Conservation (phyloP, 176 grass and related monocot genomes). For the Dendrocalamus sinicus region DNA sequence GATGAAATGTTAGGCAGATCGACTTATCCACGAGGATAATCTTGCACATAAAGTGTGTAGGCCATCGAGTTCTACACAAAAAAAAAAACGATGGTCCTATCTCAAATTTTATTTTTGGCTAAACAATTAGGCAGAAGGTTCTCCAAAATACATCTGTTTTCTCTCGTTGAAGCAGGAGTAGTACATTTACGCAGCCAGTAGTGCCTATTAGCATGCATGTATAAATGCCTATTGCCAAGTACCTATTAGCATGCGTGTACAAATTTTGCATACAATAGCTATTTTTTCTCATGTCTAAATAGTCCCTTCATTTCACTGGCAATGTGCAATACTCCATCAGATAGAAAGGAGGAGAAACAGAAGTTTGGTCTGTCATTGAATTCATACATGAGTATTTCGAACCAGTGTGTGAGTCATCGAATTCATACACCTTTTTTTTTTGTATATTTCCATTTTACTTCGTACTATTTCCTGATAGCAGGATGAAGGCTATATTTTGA, state of each 20-base stretch:
- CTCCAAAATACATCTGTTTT: conserved; percentile 15
- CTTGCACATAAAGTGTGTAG: not conserved
- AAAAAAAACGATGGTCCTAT: not conserved
- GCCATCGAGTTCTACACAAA: not conserved
- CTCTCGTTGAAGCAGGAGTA: conserved; percentile 7
- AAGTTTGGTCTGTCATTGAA: conserved; percentile 17
- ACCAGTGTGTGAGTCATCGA: too few species aligned
- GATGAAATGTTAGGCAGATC: conserved; percentile 48
- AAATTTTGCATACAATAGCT: conserved; percentile 32
- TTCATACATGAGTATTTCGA: not conserved
- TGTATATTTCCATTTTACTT: not conserved
- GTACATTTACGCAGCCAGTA: conserved; percentile 21
- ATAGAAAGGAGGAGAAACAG: not conserved
- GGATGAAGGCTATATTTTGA: too few species aligned
- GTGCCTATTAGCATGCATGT: conserved; percentile 20
- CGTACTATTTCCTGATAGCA: not conserved
- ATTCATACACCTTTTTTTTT: too few species aligned
- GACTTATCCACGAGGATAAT: conserved; percentile 55
- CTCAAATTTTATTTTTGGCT: conserved; percentile 27
- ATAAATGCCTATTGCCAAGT: conserved; percentile 32
- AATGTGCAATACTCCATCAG: not conserved
- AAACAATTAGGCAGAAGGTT: too few species aligned
- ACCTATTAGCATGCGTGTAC: conserved; percentile 33
- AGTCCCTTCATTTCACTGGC: not conserved
- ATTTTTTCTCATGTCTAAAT: not conserved